A percentile compares a stretch with the other conserved stretches of the same genome.
phyloP scores from a whole-genome alignment of 352 stramenopile species.

The Bremia lactucae region DNA sequence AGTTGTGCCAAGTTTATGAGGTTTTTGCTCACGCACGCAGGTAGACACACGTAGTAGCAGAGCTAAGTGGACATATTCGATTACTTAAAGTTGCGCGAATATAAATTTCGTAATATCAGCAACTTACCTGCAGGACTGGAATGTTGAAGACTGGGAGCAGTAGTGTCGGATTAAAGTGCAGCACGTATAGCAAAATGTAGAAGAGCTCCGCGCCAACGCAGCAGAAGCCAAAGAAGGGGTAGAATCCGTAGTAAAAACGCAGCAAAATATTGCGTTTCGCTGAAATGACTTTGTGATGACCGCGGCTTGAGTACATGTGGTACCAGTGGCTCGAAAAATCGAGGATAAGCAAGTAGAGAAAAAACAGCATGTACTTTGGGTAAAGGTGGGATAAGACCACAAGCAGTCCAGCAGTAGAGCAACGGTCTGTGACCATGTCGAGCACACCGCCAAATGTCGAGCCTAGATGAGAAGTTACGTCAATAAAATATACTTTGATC shows the following conservation, averaged over 20 bases:
- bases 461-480: constrained; percentile 16
- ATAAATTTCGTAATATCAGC: background rate
- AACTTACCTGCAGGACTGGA: constrained; percentile 42
- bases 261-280: constrained; percentile 91
- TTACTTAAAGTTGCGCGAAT: no score
- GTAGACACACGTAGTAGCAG: constrained; percentile 83
- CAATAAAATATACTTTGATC: background rate
- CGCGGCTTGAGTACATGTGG: constrained; percentile 93
- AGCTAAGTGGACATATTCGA: constrained; percentile 22
- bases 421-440: constrained; percentile 98
- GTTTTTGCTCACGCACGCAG: constrained; percentile 88
- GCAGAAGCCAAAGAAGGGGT: constrained; percentile 89
- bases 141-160: constrained; percentile 45
- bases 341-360: constrained; percentile 88
- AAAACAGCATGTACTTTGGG: constrained; percentile 61
- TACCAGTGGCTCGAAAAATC: constrained; percentile 97
- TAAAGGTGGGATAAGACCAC: constrained; percentile 91
- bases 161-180: constrained; percentile 66
- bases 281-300: constrained; percentile 93
- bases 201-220: constrained; percentile 88
- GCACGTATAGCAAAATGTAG: constrained; percentile 87
- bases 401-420: constrained; percentile 92
- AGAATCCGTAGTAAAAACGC: constrained; percentile 88
- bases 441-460: constrained; percentile 92
- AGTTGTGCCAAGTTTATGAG: constrained; percentile 89